Evolutionary conservation across 129 eudicot genomes (phyloP), one percentile per base, ranked within the genome.

Genomic region (Logfia minima): DNA sequence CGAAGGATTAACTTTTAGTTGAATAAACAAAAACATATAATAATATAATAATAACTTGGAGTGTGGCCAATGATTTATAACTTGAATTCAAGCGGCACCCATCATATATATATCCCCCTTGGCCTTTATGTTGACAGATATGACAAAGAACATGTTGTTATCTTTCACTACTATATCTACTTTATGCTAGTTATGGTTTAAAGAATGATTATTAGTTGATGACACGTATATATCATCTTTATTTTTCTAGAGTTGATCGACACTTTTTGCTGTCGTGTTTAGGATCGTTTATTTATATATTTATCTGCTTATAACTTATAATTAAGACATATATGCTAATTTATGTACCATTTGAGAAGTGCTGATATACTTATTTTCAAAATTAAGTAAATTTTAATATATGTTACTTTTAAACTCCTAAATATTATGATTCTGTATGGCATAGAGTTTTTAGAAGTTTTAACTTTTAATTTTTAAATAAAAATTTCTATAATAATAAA

Each of bases 101-200:
- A 32, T 77, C 64, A 24, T 64, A 5, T 2, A 35, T 2, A 35
- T 52, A 35, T 34, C 43, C 67, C 41, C 37, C 29, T 28, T 78
- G 77, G 59, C 68, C 53, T 78, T 29, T 43, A 59, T 41, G 48
- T 16, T 71, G 53, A 66, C 41, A 39, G 64, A 66, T 37, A 80
- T 73, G 79, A 80, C 83, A 80, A 80, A 34, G 19, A 53, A 80
- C 84, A 80, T 66, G 80, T 80, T 56, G 79, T 67, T 45, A 45
- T 39, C 48, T 39, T 39, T 39, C 9, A 39, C 48, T 39, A 39
- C 2, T 39, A 9, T 39, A 9, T 21, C 52, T 62, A 61, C 83
- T 80, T 66, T 73, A 73, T 13, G 62, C 43, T 65, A 24, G 19
- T 17, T 31, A 21, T 41, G 37, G 61, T 71, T 62, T 29, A 62